Conservation (phyloP, 768 basidiomycete species). For the Auriscalpium microsporum region DNA sequence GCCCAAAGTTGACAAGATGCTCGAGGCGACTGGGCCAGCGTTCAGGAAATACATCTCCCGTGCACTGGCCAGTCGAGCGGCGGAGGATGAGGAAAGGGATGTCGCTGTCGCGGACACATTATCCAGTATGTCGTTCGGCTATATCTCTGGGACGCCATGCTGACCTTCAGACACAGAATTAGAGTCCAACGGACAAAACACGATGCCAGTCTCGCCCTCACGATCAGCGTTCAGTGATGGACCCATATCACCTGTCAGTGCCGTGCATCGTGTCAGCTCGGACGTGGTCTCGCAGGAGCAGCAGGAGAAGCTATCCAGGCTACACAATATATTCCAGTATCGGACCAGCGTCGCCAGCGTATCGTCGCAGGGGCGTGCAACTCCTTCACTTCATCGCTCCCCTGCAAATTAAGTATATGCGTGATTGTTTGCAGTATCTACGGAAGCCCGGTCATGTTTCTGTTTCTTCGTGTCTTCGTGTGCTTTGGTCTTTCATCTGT, state of each 20-base stretch:
- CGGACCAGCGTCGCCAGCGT: conserved; percentile 54
- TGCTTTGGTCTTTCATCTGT: background rate
- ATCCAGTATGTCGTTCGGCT: conserved; percentile 47
- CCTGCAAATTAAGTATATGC: background rate
- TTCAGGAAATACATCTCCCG: conserved; percentile 90
- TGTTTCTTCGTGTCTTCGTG: conserved; percentile 4
- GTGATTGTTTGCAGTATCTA: conserved; percentile 1
- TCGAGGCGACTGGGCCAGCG: conserved; percentile 81
- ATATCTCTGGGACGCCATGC: background rate
- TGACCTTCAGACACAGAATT: conserved; percentile 5
- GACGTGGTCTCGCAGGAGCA: conserved; percentile 15
- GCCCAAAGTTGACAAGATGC: conserved; percentile 75
- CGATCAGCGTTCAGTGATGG: conserved; percentile 1
- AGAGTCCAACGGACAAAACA: conserved; percentile 9
- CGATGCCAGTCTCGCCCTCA: background rate
- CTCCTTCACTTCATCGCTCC: background rate
- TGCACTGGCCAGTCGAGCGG: conserved; percentile 79
- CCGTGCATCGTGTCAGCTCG: conserved; percentile 16
- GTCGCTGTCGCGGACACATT: conserved; percentile 78
- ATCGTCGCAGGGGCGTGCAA: conserved; percentile 28
- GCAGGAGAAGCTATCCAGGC: conserved; percentile 61
- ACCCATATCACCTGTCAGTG: conserved; percentile 15
- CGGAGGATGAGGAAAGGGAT: conserved; percentile 74
- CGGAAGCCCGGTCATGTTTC: background rate
- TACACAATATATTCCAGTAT: conserved; percentile 82